Base-by-base conservation (phyloP, 139 green algal genomes). In the Chlorella vulgaris region DNA sequence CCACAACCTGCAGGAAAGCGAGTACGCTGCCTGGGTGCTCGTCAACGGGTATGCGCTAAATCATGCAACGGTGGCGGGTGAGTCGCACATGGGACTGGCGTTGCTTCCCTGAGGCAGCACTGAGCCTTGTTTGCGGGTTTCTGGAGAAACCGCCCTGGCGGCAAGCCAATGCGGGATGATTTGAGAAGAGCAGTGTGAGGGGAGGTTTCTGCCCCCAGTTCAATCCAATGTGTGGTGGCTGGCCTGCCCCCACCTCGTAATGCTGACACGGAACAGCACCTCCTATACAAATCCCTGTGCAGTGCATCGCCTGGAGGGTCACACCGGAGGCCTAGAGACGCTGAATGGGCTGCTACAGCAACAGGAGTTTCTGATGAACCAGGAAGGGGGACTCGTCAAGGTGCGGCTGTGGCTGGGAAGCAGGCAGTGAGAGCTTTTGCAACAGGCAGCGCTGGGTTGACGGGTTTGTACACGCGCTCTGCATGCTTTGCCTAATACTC, bases 31-130 rank as follows among this genome's bases (percentile, higher is more conserved):
- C 2, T 95, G 94, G 94, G 90, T 92, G 18, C 85, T 97, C 3
- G 91, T 88, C 1, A 90, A 98, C 68, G 94, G 94, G 42, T 97
- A 93, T 71, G 61, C 62, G 3, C 89, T 97, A 19, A 97, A 98
- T 83, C 94, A 97, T 87, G 91, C 91, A 15, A 92, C 94, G 10
- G 73, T 98, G 10, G 78, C 90, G 2, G 88, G 73, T 55, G 35
- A 58, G 67, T 1, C 15, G 4, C 21, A 24, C 21, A 7, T 5
- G 55, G 19, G 35, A 21, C 35, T 10, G 47, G 47, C 13, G 13
- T 24, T 55, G 47, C 47, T 24, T 55, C 13, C 47, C 15, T 55
- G 10, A 24, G 47, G 47, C 13, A 10, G 13, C 13, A 55, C 47
- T n/a, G n/a, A n/a, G n/a, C n/a, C n/a, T n/a, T n/a, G n/a, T n/a